Conservation (phyloP, 208 protist species). For the Leishmania gerbilli region DNA sequence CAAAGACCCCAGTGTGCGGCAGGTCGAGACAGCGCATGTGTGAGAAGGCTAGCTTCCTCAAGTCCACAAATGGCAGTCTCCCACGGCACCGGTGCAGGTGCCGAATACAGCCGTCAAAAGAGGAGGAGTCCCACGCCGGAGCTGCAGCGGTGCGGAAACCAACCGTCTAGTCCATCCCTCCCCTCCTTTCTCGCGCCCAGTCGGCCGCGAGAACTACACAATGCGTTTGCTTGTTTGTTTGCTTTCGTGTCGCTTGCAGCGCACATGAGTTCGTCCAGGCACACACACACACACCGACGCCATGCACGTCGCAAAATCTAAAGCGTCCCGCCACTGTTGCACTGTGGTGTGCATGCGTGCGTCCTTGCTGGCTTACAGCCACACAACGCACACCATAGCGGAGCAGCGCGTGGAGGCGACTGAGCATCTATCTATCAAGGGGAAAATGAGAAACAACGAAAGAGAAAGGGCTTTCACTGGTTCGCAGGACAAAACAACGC, state of each 20-base stretch:
- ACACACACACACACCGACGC: conserved; percentile 1
- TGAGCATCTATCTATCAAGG: neutral
- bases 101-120: neutral
- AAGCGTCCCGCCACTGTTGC: neutral
- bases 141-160: neutral
- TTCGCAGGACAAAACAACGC: neutral
- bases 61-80: neutral
- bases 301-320: neutral
- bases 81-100: neutral
- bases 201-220: neutral
- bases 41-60: neutral
- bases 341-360: neutral
- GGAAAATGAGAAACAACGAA: neutral
- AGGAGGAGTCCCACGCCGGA: neutral
- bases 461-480: neutral
- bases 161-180: neutral
- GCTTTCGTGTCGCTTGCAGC: neutral
- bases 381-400: neutral
- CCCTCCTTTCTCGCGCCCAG: neutral
- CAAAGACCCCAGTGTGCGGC: neutral
- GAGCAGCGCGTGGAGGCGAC: neutral
- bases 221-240: neutral
- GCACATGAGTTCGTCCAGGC: neutral
- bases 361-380: no score
- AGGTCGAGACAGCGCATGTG: neutral